These are phyloP conservation scores for Oryza meridionalis DNA, from an alignment of 176 grass and related monocot species.

Conservation along the genomic window DNA sequence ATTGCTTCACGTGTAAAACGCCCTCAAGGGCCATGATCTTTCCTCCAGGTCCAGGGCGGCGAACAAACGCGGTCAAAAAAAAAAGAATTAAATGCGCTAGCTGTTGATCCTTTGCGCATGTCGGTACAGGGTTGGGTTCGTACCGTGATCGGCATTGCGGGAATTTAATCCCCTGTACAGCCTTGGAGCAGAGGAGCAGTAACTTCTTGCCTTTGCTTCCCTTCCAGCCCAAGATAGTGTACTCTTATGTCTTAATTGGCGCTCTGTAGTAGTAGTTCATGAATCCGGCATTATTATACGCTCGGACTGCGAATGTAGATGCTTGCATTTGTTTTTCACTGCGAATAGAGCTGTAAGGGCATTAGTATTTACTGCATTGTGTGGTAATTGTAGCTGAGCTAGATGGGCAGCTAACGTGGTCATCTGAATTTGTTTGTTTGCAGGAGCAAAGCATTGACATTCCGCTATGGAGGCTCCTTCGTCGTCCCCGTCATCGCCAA, in stretches of 20 bases:
- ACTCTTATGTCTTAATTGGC: slow-evolving; percentile 36
- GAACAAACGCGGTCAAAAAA: background rate
- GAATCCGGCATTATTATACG: slow-evolving; percentile 23
- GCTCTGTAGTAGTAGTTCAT: background rate
- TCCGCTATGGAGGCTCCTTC: slow-evolving; percentile 41
- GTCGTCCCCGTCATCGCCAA: slow-evolving; percentile 42
- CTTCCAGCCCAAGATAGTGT: slow-evolving; percentile 47
- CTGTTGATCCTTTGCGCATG: slow-evolving; percentile 33
- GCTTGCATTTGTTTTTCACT: slow-evolving; percentile 34
- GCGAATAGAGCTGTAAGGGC: background rate
- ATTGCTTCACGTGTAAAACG: slow-evolving; percentile 47
- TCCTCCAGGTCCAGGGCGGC: slow-evolving; percentile 30
- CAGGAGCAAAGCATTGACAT: slow-evolving; percentile 48
- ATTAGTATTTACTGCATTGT: slow-evolving; percentile 20
- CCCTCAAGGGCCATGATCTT: slow-evolving; percentile 21
- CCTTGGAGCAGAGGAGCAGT: slow-evolving; percentile 29
- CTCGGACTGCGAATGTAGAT: slow-evolving; percentile 32
- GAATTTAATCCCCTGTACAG: slow-evolving; percentile 47
- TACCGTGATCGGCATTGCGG: slow-evolving; percentile 35
- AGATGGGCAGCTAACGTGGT: slow-evolving; percentile 29
- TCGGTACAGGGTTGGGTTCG: slow-evolving; percentile 2
- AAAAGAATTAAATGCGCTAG: slow-evolving; percentile 21
- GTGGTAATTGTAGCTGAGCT: slow-evolving; percentile 15
- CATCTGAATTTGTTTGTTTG: slow-evolving; percentile 44
- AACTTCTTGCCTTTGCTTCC: slow-evolving; percentile 37